Evolutionary conservation across 2,329 filamentous ascomycete species (phyloP).

Genomic region (Microdochium trichocladiopsis): DNA sequence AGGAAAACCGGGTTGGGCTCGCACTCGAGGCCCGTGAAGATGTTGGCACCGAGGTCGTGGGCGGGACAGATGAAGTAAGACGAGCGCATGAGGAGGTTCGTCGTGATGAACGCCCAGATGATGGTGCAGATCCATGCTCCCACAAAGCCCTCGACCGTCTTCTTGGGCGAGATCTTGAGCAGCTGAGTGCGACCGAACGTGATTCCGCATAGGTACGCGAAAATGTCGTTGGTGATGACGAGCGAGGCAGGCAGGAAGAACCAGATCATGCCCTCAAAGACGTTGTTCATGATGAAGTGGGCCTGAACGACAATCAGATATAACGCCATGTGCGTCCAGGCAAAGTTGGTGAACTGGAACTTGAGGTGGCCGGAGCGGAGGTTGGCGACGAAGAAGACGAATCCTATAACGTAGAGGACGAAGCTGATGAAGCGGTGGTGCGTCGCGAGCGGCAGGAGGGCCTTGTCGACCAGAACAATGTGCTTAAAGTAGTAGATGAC

Average conservation of each 20-base stretch:
- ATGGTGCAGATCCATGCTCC: conserved; percentile 96
- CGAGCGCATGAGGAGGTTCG: conserved; percentile 78
- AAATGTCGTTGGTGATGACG: conserved; percentile 98
- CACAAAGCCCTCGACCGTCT: conserved; percentile 96
- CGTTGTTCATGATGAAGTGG: conserved; percentile 99
- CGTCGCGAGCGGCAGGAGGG: conserved; percentile 86
- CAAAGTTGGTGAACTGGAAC: conserved; percentile 98
- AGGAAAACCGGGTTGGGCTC: conserved; percentile 88
- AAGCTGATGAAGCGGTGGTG: conserved; percentile 99
- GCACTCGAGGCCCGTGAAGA: conserved; percentile 86
- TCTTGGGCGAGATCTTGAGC: conserved; percentile 96
- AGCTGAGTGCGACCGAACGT: conserved; percentile 89
- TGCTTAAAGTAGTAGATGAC: conserved; percentile 99
- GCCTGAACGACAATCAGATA: conserved; percentile 97
- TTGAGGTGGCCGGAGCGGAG: conserved; percentile 94
- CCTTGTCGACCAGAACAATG: conserved; percentile 88
- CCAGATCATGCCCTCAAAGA: conserved; percentile 99
- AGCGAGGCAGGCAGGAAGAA: conserved; percentile 93
- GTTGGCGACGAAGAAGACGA: conserved; percentile 95
- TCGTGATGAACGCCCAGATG: conserved; percentile 73
- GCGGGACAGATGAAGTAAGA: conserved; percentile 99
- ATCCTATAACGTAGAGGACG: conserved; percentile 94
- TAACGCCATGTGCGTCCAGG: conserved; percentile 98
- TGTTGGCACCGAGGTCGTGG: conserved; percentile 88
- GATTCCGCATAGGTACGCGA: conserved; percentile 91